phyloP scores from a whole-genome alignment of 2,329 filamentous ascomycete species.

The Aureobasidium pullulans region DNA sequence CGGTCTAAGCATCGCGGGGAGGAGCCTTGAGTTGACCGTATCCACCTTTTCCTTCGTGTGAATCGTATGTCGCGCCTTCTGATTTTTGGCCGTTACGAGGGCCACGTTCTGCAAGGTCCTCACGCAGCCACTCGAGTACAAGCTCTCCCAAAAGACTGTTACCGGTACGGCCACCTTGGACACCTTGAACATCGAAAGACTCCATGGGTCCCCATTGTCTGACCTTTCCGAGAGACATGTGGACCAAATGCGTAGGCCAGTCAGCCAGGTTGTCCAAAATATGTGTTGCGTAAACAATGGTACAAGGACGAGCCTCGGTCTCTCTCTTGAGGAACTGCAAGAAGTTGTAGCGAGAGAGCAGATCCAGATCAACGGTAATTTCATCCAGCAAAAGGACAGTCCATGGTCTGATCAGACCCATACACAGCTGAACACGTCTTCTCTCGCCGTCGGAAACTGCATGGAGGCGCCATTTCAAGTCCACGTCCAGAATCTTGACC shows the following conservation, averaged over 20 bases:
- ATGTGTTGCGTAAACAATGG: slow-evolving; percentile 95
- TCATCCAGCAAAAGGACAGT: slow-evolving; percentile 85
- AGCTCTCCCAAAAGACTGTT: slow-evolving; percentile 83
- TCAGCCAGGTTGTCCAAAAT: slow-evolving; percentile 90
- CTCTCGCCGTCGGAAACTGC: slow-evolving; percentile 90
- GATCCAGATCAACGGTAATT: slow-evolving; percentile 92
- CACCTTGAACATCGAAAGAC: slow-evolving; percentile 53
- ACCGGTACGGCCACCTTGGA: slow-evolving; percentile 47
- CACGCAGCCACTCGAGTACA: slow-evolving; percentile 77
- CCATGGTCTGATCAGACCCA: slow-evolving; percentile 92
- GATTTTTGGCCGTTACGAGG: slow-evolving; percentile 57
- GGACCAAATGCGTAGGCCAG: slow-evolving; percentile 92
- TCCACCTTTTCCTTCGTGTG: slow-evolving; percentile 52
- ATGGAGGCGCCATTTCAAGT: slow-evolving; percentile 89
- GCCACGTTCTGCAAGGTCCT: slow-evolving; percentile 71
- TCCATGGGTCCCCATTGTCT: slow-evolving; percentile 78
- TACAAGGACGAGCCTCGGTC: slow-evolving; percentile 74
- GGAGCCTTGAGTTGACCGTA: slow-evolving; percentile 51
- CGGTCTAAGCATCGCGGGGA: neutral
- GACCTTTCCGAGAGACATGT: slow-evolving; percentile 85
- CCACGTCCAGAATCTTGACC: slow-evolving; percentile 81
- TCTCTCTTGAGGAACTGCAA: slow-evolving; percentile 78
- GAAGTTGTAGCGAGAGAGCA: slow-evolving; percentile 78
- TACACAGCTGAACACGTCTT: slow-evolving; percentile 85
- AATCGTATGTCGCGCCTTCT: slow-evolving; percentile 60